These are phyloP conservation scores for Hansenula sp. DNA, from an alignment of 1,139 yeast genomes.

Conservation along the genomic window DNA sequence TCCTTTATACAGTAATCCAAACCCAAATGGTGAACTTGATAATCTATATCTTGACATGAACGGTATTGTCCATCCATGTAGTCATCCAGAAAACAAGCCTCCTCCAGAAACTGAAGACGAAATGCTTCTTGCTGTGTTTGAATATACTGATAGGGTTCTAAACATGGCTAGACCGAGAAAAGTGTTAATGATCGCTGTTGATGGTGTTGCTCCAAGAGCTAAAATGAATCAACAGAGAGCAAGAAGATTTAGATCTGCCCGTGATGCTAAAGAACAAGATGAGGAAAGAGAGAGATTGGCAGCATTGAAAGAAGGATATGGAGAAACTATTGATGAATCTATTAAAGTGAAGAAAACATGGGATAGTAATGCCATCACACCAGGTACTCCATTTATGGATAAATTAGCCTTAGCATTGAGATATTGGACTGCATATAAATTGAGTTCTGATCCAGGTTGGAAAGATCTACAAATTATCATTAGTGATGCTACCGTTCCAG, in stretches of 20 bases:
- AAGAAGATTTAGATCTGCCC: constrained; percentile 91
- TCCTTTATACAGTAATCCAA: constrained; percentile 65
- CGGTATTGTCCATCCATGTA: constrained; percentile 96
- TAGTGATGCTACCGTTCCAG: constrained; percentile 97
- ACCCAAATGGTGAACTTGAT: constrained; percentile 94
- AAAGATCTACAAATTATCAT: constrained; percentile 75
- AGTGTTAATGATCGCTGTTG: constrained; percentile 90
- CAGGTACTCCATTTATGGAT: constrained; percentile 98
- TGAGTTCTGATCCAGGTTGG: constrained; percentile 90
- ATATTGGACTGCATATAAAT: constrained; percentile 87
- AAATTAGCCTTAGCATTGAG: constrained; percentile 75
- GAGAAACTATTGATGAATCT: constrained; percentile 63
- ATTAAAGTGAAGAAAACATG: constrained; percentile 43
- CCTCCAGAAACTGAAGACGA: constrained; percentile 94
- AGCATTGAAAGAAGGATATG: constrained; percentile 43
- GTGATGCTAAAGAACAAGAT: constrained; percentile 74
- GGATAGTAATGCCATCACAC: constrained; percentile 98
- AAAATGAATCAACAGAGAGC: constrained; percentile 98
- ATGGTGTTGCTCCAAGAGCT: constrained; percentile 98
- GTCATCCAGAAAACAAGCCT: constrained; percentile 93
- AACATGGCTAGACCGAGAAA: constrained; percentile 95
- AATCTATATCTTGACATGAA: constrained; percentile 92
- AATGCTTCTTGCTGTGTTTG: constrained; percentile 87
- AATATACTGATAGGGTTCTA: constrained; percentile 82
- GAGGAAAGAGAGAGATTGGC: constrained; percentile 57